A percentile compares a stretch with the other conserved stretches of the same genome.
Evolutionary conservation across 352 stramenopile species (phyloP).

Genomic region (Pythium chondricola): DNA sequence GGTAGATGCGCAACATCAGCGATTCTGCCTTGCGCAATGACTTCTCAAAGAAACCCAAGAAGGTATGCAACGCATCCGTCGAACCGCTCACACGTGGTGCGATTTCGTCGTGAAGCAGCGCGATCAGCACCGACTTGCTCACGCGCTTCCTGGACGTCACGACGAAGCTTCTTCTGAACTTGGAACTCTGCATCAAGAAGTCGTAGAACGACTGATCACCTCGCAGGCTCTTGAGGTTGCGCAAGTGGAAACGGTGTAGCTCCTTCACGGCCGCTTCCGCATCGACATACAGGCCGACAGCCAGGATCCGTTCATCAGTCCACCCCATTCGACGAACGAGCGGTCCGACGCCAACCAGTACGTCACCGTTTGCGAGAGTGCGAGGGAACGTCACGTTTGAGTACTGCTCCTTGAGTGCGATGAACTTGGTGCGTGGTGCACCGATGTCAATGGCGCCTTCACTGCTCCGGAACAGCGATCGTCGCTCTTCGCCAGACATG

Average conservation of each 20-base stretch:
- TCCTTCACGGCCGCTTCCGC: conserved; percentile 45
- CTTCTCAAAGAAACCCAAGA: conserved; percentile 75
- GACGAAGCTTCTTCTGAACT: conserved; percentile 71
- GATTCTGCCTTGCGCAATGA: conserved; percentile 77
- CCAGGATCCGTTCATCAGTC: conserved; percentile 78
- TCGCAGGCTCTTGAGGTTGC: conserved; percentile 50
- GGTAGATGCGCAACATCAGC: conserved; percentile 65
- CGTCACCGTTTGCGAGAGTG: conserved; percentile 64
- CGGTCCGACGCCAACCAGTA: conserved; percentile 65
- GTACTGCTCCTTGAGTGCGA: conserved; percentile 54
- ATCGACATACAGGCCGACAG: conserved; percentile 76
- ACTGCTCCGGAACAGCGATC: conserved; percentile 12
- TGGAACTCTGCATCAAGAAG: conserved; percentile 41
- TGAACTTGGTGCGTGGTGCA: conserved; percentile 12
- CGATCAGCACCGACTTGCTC: conserved; percentile 63
- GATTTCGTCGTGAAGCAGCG: conserved; percentile 62
- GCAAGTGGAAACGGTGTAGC: conserved; percentile 49
- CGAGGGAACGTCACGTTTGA: conserved; percentile 74
- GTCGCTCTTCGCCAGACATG: conserved; percentile 5
- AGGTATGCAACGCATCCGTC: conserved; percentile 43
- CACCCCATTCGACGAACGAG: conserved; percentile 75
- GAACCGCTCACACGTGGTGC: conserved; percentile 54
- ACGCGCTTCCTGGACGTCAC: conserved; percentile 74
- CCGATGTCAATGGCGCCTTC: conserved; percentile 1
- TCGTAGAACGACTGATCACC: conserved; percentile 78